These are phyloP conservation scores for Purpureocillium lavendulum DNA, from an alignment of 2,329 filamentous ascomycete genomes.

Conservation along the genomic window DNA sequence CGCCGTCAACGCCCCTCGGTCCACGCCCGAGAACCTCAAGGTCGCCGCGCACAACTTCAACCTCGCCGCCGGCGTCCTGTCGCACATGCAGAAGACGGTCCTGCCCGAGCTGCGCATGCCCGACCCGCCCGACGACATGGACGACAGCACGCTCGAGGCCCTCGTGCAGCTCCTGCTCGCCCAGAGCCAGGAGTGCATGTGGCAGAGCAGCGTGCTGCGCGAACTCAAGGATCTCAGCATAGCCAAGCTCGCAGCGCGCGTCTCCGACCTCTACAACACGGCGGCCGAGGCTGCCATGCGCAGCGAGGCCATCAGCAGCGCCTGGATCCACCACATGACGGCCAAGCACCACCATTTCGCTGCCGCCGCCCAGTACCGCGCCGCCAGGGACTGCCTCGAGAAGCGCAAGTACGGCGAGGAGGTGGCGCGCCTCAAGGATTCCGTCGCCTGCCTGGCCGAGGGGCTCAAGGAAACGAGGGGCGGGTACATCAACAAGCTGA, in stretches of 20 bases:
- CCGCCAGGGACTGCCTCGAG: constrained; percentile 84
- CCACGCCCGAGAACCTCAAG: constrained; percentile 75
- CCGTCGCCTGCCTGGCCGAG: constrained; percentile 73
- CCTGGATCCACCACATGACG: constrained; percentile 97
- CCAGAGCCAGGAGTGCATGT: constrained; percentile 95
- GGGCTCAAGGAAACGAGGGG: constrained; percentile 72
- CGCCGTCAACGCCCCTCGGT: constrained; percentile 70
- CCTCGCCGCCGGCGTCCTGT: constrained; percentile 74
- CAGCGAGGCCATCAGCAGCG: constrained; percentile 80
- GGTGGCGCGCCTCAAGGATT: constrained; percentile 76
- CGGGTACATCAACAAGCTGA: constrained; percentile 69
- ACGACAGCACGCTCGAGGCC: constrained; percentile 75
- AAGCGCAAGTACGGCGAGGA: constrained; percentile 95
- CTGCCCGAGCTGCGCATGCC: constrained; percentile 75
- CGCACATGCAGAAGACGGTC: constrained; percentile 66
- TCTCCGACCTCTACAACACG: constrained; percentile 82
- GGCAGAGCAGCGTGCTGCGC: constrained; percentile 95
- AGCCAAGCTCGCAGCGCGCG: constrained; percentile 78
- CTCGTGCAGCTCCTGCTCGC: constrained; percentile 78
- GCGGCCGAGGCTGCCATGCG: constrained; percentile 81
- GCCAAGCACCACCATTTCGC: constrained; percentile 98
- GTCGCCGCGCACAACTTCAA: constrained; percentile 85
- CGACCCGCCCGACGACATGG: constrained; percentile 91
- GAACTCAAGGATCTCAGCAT: constrained; percentile 87
- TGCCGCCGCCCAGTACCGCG: constrained; percentile 86